These are phyloP conservation scores for Amanita polypyramis DNA, from an alignment of 768 basidiomycete species.

Conservation along the genomic window DNA sequence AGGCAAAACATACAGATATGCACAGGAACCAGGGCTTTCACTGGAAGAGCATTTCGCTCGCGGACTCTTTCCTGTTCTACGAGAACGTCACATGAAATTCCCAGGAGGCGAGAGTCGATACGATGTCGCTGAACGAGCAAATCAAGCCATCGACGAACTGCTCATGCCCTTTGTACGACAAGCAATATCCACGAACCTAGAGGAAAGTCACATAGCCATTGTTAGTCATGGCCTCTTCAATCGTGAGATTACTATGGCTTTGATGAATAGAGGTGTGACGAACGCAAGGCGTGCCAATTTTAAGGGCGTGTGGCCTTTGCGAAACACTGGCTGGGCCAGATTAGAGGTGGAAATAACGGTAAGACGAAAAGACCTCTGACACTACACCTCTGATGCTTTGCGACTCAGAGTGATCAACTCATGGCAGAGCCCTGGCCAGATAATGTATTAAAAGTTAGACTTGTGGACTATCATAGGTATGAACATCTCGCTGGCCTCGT, in stretches of 20 bases:
- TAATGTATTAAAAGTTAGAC: conserved; percentile 23
- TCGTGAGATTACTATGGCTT: conserved; percentile 40
- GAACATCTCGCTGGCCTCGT: conserved; percentile 51
- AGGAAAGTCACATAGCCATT: conserved; percentile 44
- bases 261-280: conserved; percentile 30
- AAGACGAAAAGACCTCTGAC: background rate
- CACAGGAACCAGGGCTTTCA: conserved; percentile 19
- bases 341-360: conserved; percentile 33
- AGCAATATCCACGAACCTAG: conserved; percentile 23
- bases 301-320: conserved; percentile 35
- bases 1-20: conserved; percentile 39
- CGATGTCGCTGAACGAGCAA: conserved; percentile 50
- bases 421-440: conserved; percentile 5
- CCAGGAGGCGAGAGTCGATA: conserved; percentile 65
- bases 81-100: conserved; percentile 38
- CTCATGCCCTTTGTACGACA: conserved; percentile 45
- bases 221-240: conserved; percentile 75
- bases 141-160: conserved; percentile 36
- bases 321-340: conserved; percentile 65
- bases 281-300: conserved; percentile 14
- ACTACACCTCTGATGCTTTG: background rate
- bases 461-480: conserved; percentile 43
- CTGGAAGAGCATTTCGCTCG: conserved; percentile 38
- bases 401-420: background rate
- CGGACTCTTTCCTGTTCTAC: conserved; percentile 42